These are phyloP conservation scores for Neurospora sp. DNA, from an alignment of 495 filamentous ascomycete genomes.

Conservation along the genomic window DNA sequence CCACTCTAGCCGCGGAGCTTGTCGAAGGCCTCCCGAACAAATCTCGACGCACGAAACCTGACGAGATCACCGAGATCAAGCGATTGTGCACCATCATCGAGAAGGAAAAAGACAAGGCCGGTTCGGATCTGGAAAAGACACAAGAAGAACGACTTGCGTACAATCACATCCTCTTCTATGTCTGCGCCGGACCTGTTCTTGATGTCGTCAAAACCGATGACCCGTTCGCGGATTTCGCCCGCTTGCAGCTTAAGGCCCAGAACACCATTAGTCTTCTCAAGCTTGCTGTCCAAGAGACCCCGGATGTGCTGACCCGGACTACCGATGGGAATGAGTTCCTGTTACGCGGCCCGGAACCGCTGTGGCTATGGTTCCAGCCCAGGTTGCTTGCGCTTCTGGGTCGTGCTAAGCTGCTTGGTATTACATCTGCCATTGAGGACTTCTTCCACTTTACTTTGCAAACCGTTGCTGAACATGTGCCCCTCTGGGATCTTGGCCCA, in stretches of 20 bases:
- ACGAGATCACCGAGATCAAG: constrained; percentile 34
- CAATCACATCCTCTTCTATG: constrained; percentile 73
- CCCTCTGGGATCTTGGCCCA: constrained; percentile 37
- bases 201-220: constrained; percentile 51
- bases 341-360: constrained; percentile 46
- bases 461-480: constrained; percentile 23
- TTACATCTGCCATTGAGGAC: constrained; percentile 37
- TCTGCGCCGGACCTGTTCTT: constrained; percentile 72
- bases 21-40: constrained; percentile 43
- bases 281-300: constrained; percentile 61
- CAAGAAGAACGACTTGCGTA: constrained; percentile 56
- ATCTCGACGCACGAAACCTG: constrained; percentile 25
- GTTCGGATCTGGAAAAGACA: constrained; percentile 18
- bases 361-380: constrained; percentile 73
- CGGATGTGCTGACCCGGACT: constrained; percentile 51
- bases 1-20: constrained; percentile 60
- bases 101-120: constrained; percentile 29
- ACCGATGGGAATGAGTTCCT: constrained; percentile 26
- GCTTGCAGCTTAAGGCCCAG: constrained; percentile 54
- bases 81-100: constrained; percentile 30
- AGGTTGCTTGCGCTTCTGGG: constrained; percentile 49
- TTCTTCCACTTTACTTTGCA: constrained; percentile 38
- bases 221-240: constrained; percentile 43
- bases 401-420: constrained; percentile 25
- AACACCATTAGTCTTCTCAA: constrained; percentile 55